Evolutionary conservation across 441 rosid genomes (phyloP).

Genomic region (Corymbia calophylla): DNA sequence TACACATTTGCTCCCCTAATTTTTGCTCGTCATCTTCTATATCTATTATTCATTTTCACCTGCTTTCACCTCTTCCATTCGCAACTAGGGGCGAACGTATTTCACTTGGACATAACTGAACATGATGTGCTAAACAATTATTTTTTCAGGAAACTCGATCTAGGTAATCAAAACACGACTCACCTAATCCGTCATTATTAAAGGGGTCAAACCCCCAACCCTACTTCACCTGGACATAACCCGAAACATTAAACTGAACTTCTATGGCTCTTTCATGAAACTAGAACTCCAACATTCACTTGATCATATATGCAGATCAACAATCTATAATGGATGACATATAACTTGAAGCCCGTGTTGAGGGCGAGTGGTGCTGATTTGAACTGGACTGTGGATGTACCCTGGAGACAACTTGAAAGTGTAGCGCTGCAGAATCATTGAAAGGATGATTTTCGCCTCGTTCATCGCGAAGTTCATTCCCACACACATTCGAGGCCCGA

Average conservation of each 20-base stretch:
- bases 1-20: too few relatives aligned
- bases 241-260: background rate
- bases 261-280: background rate
- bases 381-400: background rate
- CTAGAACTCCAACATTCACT: background rate
- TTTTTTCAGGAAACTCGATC: background rate
- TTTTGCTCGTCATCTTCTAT: too few relatives aligned
- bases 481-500: background rate
- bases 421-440: background rate
- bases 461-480: background rate
- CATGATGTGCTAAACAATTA: background rate
- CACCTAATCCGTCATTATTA: background rate
- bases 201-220: background rate
- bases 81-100: too few relatives aligned
- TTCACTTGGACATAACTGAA: background rate
- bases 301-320: background rate
- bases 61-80: too few relatives aligned
- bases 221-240: background rate
- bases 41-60: too few relatives aligned
- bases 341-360: background rate
- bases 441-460: background rate
- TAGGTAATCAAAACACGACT: background rate
- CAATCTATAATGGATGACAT: background rate
- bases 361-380: background rate
- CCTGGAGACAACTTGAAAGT: background rate